phyloP scores from a whole-genome alignment of 169 alveolate genomes.

The Eimeria maxima region DNA sequence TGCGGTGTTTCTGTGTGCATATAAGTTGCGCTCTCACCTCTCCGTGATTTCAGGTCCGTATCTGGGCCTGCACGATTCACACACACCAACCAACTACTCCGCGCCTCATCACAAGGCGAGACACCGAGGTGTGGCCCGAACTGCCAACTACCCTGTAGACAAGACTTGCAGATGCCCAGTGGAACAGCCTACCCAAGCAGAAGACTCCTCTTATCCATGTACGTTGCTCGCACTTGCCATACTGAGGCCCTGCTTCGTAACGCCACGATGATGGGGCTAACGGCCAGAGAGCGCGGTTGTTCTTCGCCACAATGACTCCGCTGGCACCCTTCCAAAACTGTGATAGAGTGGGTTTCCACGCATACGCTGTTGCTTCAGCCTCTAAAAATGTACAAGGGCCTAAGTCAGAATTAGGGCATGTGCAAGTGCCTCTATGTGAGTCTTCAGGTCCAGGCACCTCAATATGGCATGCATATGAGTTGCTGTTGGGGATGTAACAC shows the following conservation, averaged over 20 bases:
- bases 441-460: constrained; percentile 62
- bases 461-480: constrained; percentile 31
- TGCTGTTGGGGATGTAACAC: constrained; percentile 44
- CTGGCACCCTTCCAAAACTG: neutral
- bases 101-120: neutral
- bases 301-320: constrained; percentile 63
- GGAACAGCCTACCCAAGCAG: constrained; percentile 32
- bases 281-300: constrained; percentile 67
- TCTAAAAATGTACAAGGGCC: constrained; percentile 55
- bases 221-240: constrained; percentile 21
- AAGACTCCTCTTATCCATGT: constrained; percentile 60
- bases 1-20: neutral
- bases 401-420: constrained; percentile 14
- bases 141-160: neutral
- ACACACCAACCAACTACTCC: neutral
- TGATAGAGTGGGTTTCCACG: constrained; percentile 7
- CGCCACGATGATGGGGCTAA: constrained; percentile 23
- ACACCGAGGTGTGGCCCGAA: neutral
- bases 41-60: neutral
- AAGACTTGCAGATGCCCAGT: neutral
- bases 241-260: constrained; percentile 38
- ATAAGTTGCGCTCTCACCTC: constrained; percentile 15
- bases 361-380: constrained; percentile 30
- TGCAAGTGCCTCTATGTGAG: constrained; percentile 5
- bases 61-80: constrained; percentile 46